These are phyloP conservation scores for Fusarium mexicanum DNA, from an alignment of 2,329 filamentous ascomycete species.

Conservation along the genomic window DNA sequence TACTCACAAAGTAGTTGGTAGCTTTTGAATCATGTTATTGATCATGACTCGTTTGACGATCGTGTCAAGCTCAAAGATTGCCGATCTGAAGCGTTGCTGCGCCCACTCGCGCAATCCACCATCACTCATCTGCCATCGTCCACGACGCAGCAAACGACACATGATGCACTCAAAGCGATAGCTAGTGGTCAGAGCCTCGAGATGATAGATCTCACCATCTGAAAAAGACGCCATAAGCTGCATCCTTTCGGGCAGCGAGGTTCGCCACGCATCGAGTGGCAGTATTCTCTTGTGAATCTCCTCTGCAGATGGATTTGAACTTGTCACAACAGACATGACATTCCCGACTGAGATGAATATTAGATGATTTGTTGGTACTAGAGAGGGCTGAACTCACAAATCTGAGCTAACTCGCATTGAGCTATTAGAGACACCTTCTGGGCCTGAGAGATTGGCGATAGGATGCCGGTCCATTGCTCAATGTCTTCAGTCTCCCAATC, in stretches of 20 bases:
- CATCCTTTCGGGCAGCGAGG: background rate
- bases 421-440: conserved; percentile 15
- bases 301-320: background rate
- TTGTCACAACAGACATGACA: background rate
- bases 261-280: background rate
- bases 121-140: background rate
- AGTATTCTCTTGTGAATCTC: background rate
- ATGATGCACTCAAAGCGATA: conserved; percentile 31
- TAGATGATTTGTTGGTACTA: accelerated
- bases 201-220: background rate
- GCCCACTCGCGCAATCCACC: conserved; percentile 7
- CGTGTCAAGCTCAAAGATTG: conserved; percentile 14
- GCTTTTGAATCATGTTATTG: background rate
- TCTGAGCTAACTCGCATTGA: conserved; percentile 18
- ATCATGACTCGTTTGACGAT: conserved; percentile 16
- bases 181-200: conserved; percentile 5
- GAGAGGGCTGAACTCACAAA: background rate
- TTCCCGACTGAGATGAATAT: background rate
- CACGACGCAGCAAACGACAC: conserved; percentile 18
- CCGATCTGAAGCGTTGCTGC: conserved; percentile 13
- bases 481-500: conserved; percentile 28
- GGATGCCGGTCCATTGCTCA: background rate
- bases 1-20: conserved; percentile 12
- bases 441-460: background rate
- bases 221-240: accelerated